These are phyloP conservation scores for Setaria italica DNA, from an alignment of 202 grass and related monocot genomes.

Conservation along the genomic window DNA sequence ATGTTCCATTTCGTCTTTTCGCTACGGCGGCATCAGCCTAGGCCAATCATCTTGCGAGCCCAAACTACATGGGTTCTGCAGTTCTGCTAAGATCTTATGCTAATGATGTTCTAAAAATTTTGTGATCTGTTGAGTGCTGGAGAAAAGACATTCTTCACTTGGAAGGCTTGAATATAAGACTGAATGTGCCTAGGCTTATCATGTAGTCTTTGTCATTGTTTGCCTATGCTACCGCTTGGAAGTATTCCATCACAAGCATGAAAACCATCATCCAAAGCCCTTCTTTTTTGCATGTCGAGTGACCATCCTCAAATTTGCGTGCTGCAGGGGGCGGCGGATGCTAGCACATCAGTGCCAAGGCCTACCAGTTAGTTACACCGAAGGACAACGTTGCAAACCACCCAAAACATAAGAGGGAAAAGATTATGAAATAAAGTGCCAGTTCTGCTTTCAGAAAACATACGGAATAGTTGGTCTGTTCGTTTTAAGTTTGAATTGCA, in stretches of 20 bases:
- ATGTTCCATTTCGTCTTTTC: slow-evolving; percentile 11
- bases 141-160: slow-evolving; percentile 58
- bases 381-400: neutral
- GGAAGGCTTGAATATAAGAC: slow-evolving; percentile 46
- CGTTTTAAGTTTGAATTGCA: neutral
- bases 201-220: slow-evolving; percentile 34
- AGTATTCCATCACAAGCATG: slow-evolving; percentile 30
- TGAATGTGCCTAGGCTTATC: slow-evolving; percentile 16
- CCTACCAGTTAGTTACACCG: slow-evolving; percentile 35
- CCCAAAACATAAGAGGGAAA: slow-evolving; percentile 7
- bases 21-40: neutral
- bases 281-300: too few relatives aligned
- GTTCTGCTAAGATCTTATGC: neutral
- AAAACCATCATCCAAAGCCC: slow-evolving; percentile 38
- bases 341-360: slow-evolving; percentile 25
- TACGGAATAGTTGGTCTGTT: slow-evolving; percentile 7
- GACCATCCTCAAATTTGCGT: slow-evolving; percentile 6
- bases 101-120: neutral
- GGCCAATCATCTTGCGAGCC: neutral
- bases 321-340: too few relatives aligned
- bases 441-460: neutral
- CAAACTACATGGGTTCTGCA: neutral
- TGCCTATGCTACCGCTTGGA: slow-evolving; percentile 20
- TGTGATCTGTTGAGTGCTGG: neutral
- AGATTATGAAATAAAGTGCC: slow-evolving; percentile 11